Base-by-base conservation (phyloP, 2,329 filamentous ascomycete genomes). In the Pseudogymnoascus sp. region DNA sequence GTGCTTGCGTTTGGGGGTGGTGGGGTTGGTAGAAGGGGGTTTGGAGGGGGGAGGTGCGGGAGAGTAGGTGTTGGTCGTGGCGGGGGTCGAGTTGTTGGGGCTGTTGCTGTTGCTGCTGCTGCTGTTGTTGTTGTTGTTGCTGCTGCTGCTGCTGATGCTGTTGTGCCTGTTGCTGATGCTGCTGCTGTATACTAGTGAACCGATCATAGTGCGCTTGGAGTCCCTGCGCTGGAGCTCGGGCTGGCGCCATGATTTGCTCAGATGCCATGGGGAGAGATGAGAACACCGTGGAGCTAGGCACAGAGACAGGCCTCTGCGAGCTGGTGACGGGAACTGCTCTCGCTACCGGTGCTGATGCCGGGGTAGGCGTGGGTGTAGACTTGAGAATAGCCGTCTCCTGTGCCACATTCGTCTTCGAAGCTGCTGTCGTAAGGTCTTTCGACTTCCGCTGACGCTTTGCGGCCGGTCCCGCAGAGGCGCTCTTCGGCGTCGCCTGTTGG, bases 361-460 rank as follows among this genome's bases (percentile, higher is more conserved):
- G 60, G 51, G 69, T 69, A 8, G 68, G 67, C 47, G 70, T 71
- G 18, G 71, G 60, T 67, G 68, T 57, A 70, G 70, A 62, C 66
- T 70, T 40, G 63, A 66, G 54, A 68, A 64, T 8, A 68, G 66
- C 11, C 1, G 62, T 8, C 2, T 64, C 64, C 5, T 67, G 67
- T 4, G 65, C 14, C 36, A 63, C 45, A 64, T 60, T 63, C 63
- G n/a, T 62, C 59, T 65, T 67, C 45, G 68, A 65, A 54, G 73
- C 62, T 64, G 65, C 59, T 34, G 65, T 12, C 61, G 66, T 69
- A 14, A 71, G 47, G 12, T 73, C 73, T 57, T 73, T 76, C 16
- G 69, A 70, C 63, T 77, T 78, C 11, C 75, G 71, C 62, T 76
- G 75, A 31, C 75, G 71, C 64, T 79, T 79, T 1, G 75, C 65